Conservation (phyloP, 139 green algal species). For the Chlorella vulgaris region DNA sequence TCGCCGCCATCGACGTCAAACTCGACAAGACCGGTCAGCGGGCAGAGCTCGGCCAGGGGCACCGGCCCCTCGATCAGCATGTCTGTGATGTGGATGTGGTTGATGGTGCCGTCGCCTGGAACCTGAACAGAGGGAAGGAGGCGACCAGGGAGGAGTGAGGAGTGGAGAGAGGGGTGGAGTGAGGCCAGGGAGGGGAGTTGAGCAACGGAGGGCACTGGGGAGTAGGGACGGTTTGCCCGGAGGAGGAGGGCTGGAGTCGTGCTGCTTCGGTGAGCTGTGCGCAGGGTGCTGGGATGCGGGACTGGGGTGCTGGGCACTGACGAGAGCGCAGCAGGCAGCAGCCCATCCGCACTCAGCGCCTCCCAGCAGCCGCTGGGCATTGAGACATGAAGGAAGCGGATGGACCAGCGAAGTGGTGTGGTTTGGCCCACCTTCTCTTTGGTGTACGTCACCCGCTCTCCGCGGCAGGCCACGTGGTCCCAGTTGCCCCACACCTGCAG, state of each 20-base stretch:
- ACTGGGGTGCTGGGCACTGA: too few species aligned
- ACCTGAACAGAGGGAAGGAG: neutral
- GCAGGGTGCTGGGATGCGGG: too few species aligned
- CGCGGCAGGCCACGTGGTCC: slow-evolving; percentile 39
- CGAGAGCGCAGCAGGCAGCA: too few species aligned
- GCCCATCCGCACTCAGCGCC: too few species aligned
- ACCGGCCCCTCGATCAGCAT: slow-evolving; percentile 32
- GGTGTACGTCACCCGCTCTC: neutral
- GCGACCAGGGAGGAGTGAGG: neutral
- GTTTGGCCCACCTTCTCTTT: too few species aligned
- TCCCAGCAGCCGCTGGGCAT: too few species aligned
- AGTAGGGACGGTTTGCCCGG: neutral
- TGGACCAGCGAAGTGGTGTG: too few species aligned
- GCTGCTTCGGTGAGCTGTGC: too few species aligned
- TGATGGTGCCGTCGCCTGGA: slow-evolving; percentile 29
- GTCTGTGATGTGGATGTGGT: slow-evolving; percentile 50
- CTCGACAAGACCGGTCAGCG: slow-evolving; percentile 6
- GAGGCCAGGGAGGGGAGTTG: too few species aligned
- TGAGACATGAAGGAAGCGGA: too few species aligned
- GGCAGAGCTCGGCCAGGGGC: slow-evolving; percentile 40
- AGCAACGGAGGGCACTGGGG: neutral
- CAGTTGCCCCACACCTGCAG: slow-evolving; percentile 28
- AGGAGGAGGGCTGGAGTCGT: too few species aligned
- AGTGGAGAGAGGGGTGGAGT: too few species aligned
- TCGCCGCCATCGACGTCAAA: slow-evolving; percentile 45